A percentile compares a stretch with the other conserved stretches of the same genome.
Conservation (phyloP, 176 grass and related monocot genomes). For the Neostapfia colusana region DNA sequence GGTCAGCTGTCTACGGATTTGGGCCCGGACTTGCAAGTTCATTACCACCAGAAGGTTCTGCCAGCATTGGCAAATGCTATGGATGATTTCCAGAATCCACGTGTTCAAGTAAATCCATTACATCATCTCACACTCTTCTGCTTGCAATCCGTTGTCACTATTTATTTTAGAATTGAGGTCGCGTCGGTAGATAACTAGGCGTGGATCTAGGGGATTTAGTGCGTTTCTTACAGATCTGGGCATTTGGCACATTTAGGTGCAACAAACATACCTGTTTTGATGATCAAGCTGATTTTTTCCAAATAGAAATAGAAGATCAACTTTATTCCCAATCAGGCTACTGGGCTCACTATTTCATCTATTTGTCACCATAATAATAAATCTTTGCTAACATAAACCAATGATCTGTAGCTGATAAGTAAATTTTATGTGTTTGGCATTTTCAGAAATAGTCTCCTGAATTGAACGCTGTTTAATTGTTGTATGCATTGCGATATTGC, state of each 20-base stretch:
- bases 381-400: neutral
- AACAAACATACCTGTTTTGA: neutral
- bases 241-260: neutral
- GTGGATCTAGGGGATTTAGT: neutral
- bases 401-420: neutral
- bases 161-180: neutral
- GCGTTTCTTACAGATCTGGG: neutral
- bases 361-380: neutral
- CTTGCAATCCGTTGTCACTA: neutral
- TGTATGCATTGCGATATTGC: neutral
- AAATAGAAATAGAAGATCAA: constrained; percentile 3
- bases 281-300: neutral
- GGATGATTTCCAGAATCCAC: constrained; percentile 98
- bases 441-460: neutral
- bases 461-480: neutral
- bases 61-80: constrained; percentile 89
- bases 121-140: constrained; percentile 1
- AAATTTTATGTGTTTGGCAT: neutral
- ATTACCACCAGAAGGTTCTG: constrained; percentile 85
- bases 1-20: constrained; percentile 96
- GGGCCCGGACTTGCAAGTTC: constrained; percentile 89
- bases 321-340: neutral
- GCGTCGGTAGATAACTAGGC: neutral
- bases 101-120: constrained; percentile 68
- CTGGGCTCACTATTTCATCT: neutral